Conservation (phyloP, 2,329 filamentous ascomycete species). For the Lasiodiplodia sp. region DNA sequence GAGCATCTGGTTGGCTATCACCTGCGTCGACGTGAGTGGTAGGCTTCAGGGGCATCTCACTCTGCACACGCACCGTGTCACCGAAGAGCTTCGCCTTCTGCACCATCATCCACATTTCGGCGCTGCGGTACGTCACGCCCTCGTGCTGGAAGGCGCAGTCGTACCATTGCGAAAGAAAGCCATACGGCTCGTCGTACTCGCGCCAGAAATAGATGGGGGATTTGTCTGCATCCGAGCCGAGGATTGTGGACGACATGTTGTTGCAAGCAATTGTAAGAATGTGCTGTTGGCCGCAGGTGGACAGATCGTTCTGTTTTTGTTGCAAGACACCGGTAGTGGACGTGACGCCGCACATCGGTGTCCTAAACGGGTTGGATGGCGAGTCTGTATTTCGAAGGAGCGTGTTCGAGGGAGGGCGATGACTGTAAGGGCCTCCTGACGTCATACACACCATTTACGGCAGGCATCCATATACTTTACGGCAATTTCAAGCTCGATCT, state of each 20-base stretch:
- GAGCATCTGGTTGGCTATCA: slow-evolving; percentile 59
- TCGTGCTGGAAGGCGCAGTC: slow-evolving; percentile 54
- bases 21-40: slow-evolving; percentile 32
- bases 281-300: background rate
- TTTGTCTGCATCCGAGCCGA: background rate
- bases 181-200: slow-evolving; percentile 53
- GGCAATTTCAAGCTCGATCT: too few species aligned
- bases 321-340: background rate
- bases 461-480: too few species aligned
- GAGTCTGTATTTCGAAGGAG: background rate
- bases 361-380: background rate
- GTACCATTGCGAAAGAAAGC: slow-evolving; percentile 72
- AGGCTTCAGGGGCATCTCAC: background rate
- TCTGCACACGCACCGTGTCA: slow-evolving; percentile 43
- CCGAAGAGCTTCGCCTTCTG: slow-evolving; percentile 52
- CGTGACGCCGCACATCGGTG: background rate
- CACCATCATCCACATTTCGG: slow-evolving; percentile 60
- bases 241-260: slow-evolving; percentile 9
- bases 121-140: slow-evolving; percentile 46
- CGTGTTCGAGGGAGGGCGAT: background rate
- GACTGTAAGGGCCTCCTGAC: background rate
- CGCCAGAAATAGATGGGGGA: slow-evolving; percentile 46
- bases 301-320: background rate
- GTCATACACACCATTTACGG: too few species aligned
- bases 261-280: background rate